Evolutionary conservation across 371 early-diverging fungal genomes (phyloP).

Genomic region (Zopfochytrium polystomum): DNA sequence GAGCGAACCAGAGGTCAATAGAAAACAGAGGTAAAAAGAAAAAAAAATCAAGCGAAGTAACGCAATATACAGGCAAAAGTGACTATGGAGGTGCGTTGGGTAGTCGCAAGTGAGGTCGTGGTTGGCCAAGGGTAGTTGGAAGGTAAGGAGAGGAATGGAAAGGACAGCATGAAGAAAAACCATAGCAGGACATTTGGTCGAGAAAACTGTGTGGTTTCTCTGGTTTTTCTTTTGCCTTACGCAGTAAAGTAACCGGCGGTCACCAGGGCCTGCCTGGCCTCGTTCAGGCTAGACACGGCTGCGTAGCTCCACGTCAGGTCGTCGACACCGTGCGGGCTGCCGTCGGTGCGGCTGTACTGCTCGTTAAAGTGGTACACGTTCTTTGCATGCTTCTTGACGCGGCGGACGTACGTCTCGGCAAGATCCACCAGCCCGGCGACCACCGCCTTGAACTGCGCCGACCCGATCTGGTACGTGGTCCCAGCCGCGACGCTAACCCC

Average conservation of each 20-base stretch:
- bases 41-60: no score
- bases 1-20: no score
- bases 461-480: conserved; percentile 12
- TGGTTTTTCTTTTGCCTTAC: no score
- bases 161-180: no score
- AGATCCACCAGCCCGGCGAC: conserved; percentile 34
- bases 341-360: conserved; percentile 60
- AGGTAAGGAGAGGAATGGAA: no score
- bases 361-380: conserved; percentile 60
- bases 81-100: no score
- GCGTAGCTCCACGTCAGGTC: conserved; percentile 78
- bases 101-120: no score
- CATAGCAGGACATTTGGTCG: no score
- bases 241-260: background rate
- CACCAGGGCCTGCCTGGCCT: conserved; percentile 3
- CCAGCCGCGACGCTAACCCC: conserved; percentile 43
- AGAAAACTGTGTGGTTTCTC: no score
- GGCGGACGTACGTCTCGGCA: conserved; percentile 58
- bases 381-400: conserved; percentile 51
- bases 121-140: no score
- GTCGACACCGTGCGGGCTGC: conserved; percentile 62
- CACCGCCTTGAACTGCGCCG: conserved; percentile 43
- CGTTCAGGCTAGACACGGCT: conserved; percentile 51
- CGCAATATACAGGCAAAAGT: no score
- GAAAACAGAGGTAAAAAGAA: no score